A percentile compares a stretch with the other conserved stretches of the same genome.
Evolutionary conservation across 1,139 yeast species (phyloP).

Genomic region (Suzukiozyma palmioleophila): DNA sequence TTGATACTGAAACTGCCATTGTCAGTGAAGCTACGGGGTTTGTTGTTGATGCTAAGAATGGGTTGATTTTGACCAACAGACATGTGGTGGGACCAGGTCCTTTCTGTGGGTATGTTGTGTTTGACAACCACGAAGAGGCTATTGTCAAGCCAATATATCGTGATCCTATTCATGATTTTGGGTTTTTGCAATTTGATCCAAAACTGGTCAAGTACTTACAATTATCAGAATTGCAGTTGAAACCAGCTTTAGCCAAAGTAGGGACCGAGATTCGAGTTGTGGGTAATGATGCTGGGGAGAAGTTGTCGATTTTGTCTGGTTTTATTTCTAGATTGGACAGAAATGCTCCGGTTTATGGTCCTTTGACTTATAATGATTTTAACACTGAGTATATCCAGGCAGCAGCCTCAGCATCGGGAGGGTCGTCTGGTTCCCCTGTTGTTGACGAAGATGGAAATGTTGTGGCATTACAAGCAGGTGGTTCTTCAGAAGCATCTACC

Average conservation of each 20-base stretch:
- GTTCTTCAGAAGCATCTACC: constrained; percentile 85
- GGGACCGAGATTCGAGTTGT: constrained; percentile 92
- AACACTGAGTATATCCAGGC: constrained; percentile 96
- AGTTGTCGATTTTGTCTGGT: constrained; percentile 82
- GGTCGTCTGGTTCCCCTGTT: constrained; percentile 94
- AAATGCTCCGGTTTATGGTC: constrained; percentile 93
- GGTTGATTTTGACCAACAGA: constrained; percentile 84
- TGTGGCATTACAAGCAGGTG: constrained; percentile 93
- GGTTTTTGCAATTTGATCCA: constrained; percentile 75
- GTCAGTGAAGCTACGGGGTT: constrained; percentile 94
- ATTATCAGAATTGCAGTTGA: constrained; percentile 59
- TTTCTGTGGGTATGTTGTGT: constrained; percentile 83
- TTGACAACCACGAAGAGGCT: constrained; percentile 93
- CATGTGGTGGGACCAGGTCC: constrained; percentile 97
- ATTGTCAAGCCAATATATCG: constrained; percentile 77
- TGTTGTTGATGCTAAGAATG: constrained; percentile 80
- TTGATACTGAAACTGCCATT: constrained; percentile 79
- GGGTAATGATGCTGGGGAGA: constrained; percentile 96
- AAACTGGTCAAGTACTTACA: constrained; percentile 66
- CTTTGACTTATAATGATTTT: constrained; percentile 86
- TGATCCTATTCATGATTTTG: constrained; percentile 87
- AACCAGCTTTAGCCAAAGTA: constrained; percentile 80
- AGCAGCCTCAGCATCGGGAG: constrained; percentile 94
- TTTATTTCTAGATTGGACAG: constrained; percentile 87
- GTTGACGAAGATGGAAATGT: constrained; percentile 84